Percentiles rank a stretch among this genome's conserved stretches.
phyloP scores from a whole-genome alignment of 768 basidiomycete genomes.

The Psilocybe subaeruginosa region DNA sequence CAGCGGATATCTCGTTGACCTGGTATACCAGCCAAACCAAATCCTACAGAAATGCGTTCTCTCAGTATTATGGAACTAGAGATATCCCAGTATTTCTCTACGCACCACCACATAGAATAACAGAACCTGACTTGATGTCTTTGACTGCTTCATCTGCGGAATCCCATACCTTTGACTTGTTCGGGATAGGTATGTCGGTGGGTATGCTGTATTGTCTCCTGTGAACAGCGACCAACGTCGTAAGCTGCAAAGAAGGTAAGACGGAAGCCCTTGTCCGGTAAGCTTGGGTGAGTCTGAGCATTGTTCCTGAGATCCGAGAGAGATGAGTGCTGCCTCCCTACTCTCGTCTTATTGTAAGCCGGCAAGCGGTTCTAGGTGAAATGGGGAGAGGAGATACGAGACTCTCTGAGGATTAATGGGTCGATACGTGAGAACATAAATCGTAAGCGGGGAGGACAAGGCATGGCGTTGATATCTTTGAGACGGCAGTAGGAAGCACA shows the following conservation, averaged over 20 bases:
- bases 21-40: slow-evolving; percentile 88
- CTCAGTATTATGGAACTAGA: not conserved
- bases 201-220: slow-evolving; percentile 35
- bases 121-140: slow-evolving; percentile 80
- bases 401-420: not conserved
- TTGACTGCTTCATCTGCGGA: slow-evolving; percentile 83
- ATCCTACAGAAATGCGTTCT: slow-evolving; percentile 52
- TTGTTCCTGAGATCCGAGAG: not conserved
- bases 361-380: not conserved
- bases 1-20: slow-evolving; percentile 42
- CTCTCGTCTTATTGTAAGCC: not conserved
- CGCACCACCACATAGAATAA: slow-evolving; percentile 82
- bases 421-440: slow-evolving; percentile 8
- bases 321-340: not conserved
- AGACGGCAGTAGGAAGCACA: not conserved
- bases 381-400: not conserved
- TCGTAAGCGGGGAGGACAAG: slow-evolving; percentile 9
- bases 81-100: not conserved
- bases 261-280: not conserved
- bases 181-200: slow-evolving; percentile 31
- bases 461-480: not conserved
- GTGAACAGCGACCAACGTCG: not conserved
- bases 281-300: not conserved
- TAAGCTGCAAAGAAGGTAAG: not conserved
- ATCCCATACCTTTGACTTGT: slow-evolving; percentile 72